A percentile compares a stretch with the other conserved stretches of the same genome.
phyloP scores from a whole-genome alignment of 2,329 filamentous ascomycete species.

The Didymella glomerata region DNA sequence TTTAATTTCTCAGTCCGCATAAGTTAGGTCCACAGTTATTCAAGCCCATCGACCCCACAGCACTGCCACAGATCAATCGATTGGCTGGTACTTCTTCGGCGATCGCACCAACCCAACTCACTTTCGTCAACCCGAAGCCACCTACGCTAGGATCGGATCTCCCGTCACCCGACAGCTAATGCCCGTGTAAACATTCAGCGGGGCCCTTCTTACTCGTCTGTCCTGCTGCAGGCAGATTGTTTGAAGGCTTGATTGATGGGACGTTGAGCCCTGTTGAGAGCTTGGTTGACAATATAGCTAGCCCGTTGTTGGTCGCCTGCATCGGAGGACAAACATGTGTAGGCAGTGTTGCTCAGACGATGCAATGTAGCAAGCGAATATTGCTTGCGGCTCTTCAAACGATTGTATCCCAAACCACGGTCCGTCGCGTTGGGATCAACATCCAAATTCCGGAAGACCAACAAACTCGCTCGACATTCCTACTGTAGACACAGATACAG shows the following conservation, averaged over 20 bases:
- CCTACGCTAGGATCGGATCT: conserved; percentile 2
- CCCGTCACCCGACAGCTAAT: background rate
- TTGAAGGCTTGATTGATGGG: background rate
- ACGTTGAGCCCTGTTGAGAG: background rate
- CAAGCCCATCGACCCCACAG: too few relatives aligned
- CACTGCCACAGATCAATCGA: too few relatives aligned
- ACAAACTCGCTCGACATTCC: background rate
- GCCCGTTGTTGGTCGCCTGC: background rate
- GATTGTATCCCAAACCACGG: background rate
- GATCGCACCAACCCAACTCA: background rate
- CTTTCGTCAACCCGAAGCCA: background rate
- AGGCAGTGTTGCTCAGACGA: background rate
- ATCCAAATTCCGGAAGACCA: background rate
- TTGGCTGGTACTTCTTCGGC: too few relatives aligned
- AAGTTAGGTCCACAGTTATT: background rate
- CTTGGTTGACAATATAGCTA: background rate
- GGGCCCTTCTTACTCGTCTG: background rate
- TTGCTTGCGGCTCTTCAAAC: background rate
- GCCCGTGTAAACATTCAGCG: conserved; percentile 1
- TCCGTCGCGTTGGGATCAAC: background rate
- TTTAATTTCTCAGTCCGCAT: background rate
- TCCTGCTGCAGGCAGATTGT: background rate
- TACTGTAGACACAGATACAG: background rate
- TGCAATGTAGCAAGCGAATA: background rate
- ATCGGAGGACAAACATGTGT: background rate